Evolutionary conservation across 257 asterid genomes (phyloP), one percentile per base, ranked within the genome.

Genomic region (Fraxinus pennsylvanica): DNA sequence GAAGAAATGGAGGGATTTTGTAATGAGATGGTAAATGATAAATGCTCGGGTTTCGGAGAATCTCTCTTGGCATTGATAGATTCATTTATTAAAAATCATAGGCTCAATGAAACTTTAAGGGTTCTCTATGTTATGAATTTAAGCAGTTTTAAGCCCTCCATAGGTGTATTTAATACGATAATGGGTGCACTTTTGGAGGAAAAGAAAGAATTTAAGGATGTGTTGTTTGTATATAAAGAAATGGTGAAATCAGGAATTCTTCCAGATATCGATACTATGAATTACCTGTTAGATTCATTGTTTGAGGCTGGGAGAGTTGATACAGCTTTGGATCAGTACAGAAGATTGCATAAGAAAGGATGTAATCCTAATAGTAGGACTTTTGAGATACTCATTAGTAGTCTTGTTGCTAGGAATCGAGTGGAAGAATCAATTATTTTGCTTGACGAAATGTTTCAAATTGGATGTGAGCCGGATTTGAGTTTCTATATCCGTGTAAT

Each of bases 191-290:
- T 94, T 47, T 86, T 91, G 15, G 87, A 78, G 81, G 92, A 50
- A 22, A 89, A 85, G 78, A 85, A 82, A 6, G 96, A 82, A 79
- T 87, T 94, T 76, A 85, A 89, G 89, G 96, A 94, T 76, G 94
- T 92, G 12, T 77, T 94, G 76, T 91, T 92, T 84, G 97, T 92
- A 70, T 94, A 92, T 47, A 94, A 92, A 68, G 98, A 92, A 84
- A 84, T 94, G 89, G 95, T 87, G 80, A 92, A 91, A 85, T 91
- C 94, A 3, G 94, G 95, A 32, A 77, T 88, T 73, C 41, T 78
- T 21, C 99, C 98, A 3, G 80, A 88, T 82, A 74, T 90, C 6
- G 92, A 89, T 73, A 89, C 96, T 3, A 79, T 87, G 80, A 94
- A 92, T 89, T 89, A 76, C 79, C 73, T 94, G 75, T 78, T 94